Evolutionary conservation across 2,329 filamentous ascomycete species (phyloP).

Genomic region (Ambrosiella cleistominuta): DNA sequence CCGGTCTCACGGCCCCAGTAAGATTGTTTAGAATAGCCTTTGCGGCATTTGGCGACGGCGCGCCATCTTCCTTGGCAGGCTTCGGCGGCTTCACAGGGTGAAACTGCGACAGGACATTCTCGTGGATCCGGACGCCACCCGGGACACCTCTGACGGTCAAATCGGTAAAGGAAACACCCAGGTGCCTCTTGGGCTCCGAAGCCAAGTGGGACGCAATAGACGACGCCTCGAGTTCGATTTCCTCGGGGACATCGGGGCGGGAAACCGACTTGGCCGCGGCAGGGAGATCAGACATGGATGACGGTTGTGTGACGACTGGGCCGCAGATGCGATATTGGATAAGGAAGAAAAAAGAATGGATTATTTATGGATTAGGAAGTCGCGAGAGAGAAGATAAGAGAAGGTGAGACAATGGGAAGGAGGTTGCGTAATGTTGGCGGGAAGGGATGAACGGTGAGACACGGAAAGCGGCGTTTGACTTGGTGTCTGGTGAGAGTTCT

Average conservation of each 20-base stretch:
- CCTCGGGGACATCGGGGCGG: neutral
- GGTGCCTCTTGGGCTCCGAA: neutral
- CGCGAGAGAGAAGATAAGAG: neutral
- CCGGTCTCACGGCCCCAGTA: conserved; percentile 53
- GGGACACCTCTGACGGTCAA: conserved; percentile 1
- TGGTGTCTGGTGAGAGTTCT: neutral
- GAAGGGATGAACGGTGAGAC: neutral
- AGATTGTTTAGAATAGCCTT: conserved; percentile 37
- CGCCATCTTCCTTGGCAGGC: conserved; percentile 22
- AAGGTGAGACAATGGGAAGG: neutral
- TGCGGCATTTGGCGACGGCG: neutral
- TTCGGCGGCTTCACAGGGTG: conserved; percentile 36
- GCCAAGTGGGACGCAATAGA: neutral
- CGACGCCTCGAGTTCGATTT: neutral
- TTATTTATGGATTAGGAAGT: neutral
- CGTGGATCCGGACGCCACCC: conserved; percentile 28
- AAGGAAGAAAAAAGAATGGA: neutral
- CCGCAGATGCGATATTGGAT: neutral
- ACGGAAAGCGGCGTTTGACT: no score
- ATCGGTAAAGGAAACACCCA: conserved; percentile 6
- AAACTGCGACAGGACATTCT: conserved; percentile 44
- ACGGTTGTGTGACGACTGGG: neutral
- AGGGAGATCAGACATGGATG: neutral
- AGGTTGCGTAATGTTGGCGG: neutral
- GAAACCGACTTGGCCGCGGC: neutral